Conservation (phyloP, 1,139 yeast genomes). For the Meyerozyma carpophila region DNA sequence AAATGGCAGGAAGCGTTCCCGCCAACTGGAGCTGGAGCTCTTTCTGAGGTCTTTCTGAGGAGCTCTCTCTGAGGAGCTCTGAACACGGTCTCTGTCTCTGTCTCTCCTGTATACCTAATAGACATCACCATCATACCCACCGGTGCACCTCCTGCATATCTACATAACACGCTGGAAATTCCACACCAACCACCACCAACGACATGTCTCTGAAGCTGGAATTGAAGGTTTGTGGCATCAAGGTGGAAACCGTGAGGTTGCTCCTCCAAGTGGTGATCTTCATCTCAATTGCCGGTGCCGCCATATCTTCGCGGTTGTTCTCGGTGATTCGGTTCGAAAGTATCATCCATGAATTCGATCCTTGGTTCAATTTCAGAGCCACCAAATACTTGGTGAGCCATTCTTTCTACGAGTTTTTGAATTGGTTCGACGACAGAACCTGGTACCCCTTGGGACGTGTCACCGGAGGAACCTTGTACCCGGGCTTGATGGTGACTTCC, state of each 20-base stretch:
- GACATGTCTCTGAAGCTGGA: not conserved
- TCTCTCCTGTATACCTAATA: not conserved
- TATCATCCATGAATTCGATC: slow-evolving; percentile 97
- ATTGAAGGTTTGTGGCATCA: slow-evolving; percentile 29
- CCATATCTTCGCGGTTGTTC: slow-evolving; percentile 79
- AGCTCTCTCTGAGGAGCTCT: slow-evolving; percentile 61
- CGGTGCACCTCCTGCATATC: slow-evolving; percentile 1
- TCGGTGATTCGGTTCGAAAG: slow-evolving; percentile 86
- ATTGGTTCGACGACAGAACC: slow-evolving; percentile 98
- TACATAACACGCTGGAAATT: slow-evolving; percentile 1
- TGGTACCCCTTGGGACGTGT: slow-evolving; percentile 99
- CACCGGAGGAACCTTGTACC: slow-evolving; percentile 97
- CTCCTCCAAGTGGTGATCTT: slow-evolving; percentile 62
- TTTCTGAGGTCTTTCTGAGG: slow-evolving; percentile 63
- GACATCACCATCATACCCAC: not conserved
- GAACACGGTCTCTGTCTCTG: too few species aligned
- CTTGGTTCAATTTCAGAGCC: slow-evolving; percentile 97
- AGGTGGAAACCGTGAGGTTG: slow-evolving; percentile 36
- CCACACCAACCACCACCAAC: not conserved
- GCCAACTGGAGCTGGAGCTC: slow-evolving; percentile 83
- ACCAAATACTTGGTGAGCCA: slow-evolving; percentile 82
- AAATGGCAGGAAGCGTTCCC: slow-evolving; percentile 53
- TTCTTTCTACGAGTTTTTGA: slow-evolving; percentile 84
- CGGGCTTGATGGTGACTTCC: slow-evolving; percentile 97
- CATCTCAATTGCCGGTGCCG: slow-evolving; percentile 78